These are phyloP conservation scores for Hypericum androsaemum DNA, from an alignment of 345 rosid genomes.

Conservation along the genomic window DNA sequence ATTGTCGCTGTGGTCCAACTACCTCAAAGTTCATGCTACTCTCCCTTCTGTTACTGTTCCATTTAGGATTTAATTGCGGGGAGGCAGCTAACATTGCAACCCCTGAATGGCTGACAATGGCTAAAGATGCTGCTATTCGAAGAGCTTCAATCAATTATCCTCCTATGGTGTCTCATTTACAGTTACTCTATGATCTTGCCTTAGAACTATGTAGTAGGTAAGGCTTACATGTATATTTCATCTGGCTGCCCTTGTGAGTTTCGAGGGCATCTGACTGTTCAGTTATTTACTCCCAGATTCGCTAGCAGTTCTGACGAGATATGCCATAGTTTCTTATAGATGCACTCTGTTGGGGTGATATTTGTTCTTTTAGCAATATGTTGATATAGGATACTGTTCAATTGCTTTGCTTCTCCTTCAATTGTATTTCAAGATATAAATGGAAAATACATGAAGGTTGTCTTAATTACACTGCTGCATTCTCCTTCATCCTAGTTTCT, in stretches of 20 bases:
- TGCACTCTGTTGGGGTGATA: no score
- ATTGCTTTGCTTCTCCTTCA: no score
- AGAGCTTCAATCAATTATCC: slow-evolving; percentile 95
- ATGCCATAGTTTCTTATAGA: no score
- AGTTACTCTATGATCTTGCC: slow-evolving; percentile 92
- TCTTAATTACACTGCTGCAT: no score
- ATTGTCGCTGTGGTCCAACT: background rate
- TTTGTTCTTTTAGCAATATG: no score
- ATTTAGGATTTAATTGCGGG: slow-evolving; percentile 79
- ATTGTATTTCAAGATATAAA: no score
- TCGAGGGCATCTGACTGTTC: slow-evolving; percentile 1
- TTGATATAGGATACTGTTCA: no score
- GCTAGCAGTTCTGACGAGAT: no score
- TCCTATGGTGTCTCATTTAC: slow-evolving; percentile 99
- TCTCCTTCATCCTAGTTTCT: slow-evolving; percentile 14
- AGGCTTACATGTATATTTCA: slow-evolving; percentile 5
- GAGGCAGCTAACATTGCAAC: slow-evolving; percentile 99
- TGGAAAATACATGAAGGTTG: no score
- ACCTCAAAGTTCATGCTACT: slow-evolving; percentile 2
- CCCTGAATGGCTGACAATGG: slow-evolving; percentile 80
- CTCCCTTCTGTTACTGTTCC: background rate
- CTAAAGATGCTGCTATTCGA: slow-evolving; percentile 89
- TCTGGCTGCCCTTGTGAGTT: slow-evolving; percentile 4
- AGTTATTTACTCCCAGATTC: no score
- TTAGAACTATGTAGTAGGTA: slow-evolving; percentile 77